phyloP scores from a whole-genome alignment of 208 protist genomes.

The Leishmania gerbilli region DNA sequence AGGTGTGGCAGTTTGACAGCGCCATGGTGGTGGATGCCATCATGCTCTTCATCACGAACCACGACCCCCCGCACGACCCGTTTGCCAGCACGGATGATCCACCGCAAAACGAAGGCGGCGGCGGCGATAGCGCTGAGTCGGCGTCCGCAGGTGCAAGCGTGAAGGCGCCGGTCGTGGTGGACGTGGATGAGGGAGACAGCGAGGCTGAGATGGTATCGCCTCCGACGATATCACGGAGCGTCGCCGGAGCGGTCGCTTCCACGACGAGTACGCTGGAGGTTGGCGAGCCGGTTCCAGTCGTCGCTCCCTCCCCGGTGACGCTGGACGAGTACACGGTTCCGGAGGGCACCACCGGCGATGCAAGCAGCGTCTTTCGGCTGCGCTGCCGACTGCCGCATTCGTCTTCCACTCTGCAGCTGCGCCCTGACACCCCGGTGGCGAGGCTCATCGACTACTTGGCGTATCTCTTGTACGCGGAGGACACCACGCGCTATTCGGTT shows the following conservation, averaged over 20 bases:
- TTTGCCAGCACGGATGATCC: constrained; percentile 11
- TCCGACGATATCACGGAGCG: constrained; percentile 10
- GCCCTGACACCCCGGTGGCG: constrained; percentile 54
- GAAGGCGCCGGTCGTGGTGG: constrained; percentile 11
- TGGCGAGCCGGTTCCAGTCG: constrained; percentile 9
- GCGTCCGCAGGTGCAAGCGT: not conserved
- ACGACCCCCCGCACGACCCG: constrained; percentile 39
- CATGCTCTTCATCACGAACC: constrained; percentile 43
- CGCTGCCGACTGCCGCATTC: constrained; percentile 63
- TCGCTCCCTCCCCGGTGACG: constrained; percentile 16
- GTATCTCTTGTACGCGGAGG: constrained; percentile 49
- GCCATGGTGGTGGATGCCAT: constrained; percentile 42
- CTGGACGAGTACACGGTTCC: constrained; percentile 14
- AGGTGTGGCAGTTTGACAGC: constrained; percentile 39
- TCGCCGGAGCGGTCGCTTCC: not conserved
- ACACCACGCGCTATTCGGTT: constrained; percentile 38
- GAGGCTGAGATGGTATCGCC: constrained; percentile 36
- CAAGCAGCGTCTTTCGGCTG: constrained; percentile 40
- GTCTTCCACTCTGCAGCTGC: constrained; percentile 50
- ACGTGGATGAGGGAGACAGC: constrained; percentile 30
- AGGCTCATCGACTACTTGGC: constrained; percentile 62
- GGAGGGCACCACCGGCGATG: constrained; percentile 6
- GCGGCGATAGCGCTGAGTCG: not conserved
- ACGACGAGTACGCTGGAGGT: not conserved
- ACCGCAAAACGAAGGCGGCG: not conserved